Percentiles rank a stretch among this genome's conserved stretches.
Conservation (phyloP, 192 early-diverging fungal species). For the Backusella psychrophila region DNA sequence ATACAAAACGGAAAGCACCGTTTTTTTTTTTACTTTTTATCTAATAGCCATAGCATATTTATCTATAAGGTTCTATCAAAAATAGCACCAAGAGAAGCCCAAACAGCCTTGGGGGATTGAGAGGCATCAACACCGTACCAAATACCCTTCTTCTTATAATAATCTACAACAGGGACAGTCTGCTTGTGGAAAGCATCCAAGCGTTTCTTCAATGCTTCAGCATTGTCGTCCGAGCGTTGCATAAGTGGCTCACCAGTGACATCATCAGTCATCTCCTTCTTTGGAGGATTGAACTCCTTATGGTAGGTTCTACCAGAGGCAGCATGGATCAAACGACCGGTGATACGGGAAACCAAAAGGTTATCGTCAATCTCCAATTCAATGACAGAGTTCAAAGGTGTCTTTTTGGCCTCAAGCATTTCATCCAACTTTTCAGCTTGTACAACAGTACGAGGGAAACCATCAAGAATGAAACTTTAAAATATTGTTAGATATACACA, state of each 20-base stretch:
- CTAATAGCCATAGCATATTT: conserved; percentile 33
- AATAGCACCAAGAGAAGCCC: conserved; percentile 86
- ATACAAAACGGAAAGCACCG: background rate
- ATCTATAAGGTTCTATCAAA: conserved; percentile 60
- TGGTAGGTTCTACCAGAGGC: conserved; percentile 95
- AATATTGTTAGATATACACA: background rate
- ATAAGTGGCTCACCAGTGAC: conserved; percentile 96
- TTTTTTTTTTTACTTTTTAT: background rate
- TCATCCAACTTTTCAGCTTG: conserved; percentile 98
- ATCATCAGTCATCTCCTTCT: conserved; percentile 87
- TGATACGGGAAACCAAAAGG: conserved; percentile 91
- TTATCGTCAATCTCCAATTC: conserved; percentile 93
- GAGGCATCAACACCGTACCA: conserved; percentile 90
- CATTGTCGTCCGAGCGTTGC: conserved; percentile 97
- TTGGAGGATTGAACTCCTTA: conserved; percentile 92
- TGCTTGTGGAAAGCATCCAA: conserved; percentile 83
- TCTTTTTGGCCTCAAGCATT: conserved; percentile 82
- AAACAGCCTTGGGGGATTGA: conserved; percentile 85
- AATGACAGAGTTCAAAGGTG: conserved; percentile 80
- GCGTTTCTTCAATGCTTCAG: conserved; percentile 86
- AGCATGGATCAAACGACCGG: conserved; percentile 94
- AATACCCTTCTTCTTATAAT: conserved; percentile 95
- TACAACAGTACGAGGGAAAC: conserved; percentile 96
- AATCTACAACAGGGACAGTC: conserved; percentile 77
- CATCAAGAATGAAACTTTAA: conserved; percentile 91